A percentile compares a stretch with the other conserved stretches of the same genome.
These are phyloP conservation scores for Globisporangium heterothallicum DNA, from an alignment of 352 stramenopile genomes.

Conservation along the genomic window DNA sequence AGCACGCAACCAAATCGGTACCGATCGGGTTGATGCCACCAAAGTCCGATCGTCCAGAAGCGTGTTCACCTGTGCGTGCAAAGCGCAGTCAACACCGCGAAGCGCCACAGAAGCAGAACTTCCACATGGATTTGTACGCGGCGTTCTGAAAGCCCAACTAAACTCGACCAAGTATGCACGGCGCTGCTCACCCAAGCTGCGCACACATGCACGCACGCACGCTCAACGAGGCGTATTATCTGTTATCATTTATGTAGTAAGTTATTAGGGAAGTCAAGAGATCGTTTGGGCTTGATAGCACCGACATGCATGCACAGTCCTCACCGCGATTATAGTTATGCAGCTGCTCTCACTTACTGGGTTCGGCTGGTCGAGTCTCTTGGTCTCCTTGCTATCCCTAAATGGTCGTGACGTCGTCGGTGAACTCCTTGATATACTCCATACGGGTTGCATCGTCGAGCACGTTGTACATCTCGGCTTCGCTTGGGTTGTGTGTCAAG, in stretches of 20 bases:
- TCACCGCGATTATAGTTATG: too few species aligned
- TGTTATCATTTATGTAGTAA: too few species aligned
- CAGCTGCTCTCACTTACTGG: background rate
- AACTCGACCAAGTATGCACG: too few species aligned
- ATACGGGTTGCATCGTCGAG: slow-evolving; percentile 37
- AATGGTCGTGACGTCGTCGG: slow-evolving; percentile 4
- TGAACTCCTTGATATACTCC: slow-evolving; percentile 40
- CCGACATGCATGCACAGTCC: too few species aligned
- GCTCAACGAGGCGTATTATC: too few species aligned
- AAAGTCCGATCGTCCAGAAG: background rate
- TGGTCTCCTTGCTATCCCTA: background rate
- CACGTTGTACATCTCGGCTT: slow-evolving; percentile 65
- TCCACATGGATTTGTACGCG: slow-evolving; percentile 11
- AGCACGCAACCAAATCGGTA: too few species aligned
- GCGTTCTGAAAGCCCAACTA: too few species aligned
- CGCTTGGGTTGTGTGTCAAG: slow-evolving; percentile 33
- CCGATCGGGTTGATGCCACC: background rate
- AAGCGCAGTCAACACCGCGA: background rate
- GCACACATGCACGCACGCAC: too few species aligned
- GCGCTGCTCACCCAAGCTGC: too few species aligned
- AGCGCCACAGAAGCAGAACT: slow-evolving; percentile 5
- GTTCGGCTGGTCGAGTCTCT: background rate
- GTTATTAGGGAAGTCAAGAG: too few species aligned
- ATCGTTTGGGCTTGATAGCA: too few species aligned
- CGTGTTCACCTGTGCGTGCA: background rate